A percentile compares a stretch with the other conserved stretches of the same genome.
Conservation (phyloP, 208 protist species). For the Trichomonas vaginalis region DNA sequence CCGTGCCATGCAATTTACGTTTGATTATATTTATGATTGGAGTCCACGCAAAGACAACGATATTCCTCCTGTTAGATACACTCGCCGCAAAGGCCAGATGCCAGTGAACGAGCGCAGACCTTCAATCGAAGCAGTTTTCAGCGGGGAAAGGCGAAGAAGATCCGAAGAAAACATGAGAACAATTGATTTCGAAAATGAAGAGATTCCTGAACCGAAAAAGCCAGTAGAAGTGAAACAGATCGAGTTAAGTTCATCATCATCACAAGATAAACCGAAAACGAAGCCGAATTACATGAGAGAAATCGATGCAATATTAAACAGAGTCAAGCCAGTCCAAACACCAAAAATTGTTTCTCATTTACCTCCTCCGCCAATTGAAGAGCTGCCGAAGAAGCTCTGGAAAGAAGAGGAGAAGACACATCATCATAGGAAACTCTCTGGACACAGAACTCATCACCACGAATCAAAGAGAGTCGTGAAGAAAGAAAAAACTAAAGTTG, state of each 20-base stretch:
- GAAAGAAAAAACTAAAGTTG: not conserved
- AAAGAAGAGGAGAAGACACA: not conserved
- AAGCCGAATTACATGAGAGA: not conserved
- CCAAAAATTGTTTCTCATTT: not conserved
- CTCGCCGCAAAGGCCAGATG: not conserved
- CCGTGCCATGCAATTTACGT: constrained; percentile 74
- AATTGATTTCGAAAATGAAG: not conserved
- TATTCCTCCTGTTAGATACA: not conserved
- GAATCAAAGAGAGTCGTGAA: not conserved
- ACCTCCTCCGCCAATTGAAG: not conserved
- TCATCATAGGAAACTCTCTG: not conserved
- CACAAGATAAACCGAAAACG: too few relatives aligned
- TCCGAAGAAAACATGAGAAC: not conserved
- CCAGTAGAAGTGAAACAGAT: not conserved
- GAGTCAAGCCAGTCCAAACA: not conserved
- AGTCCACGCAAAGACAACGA: constrained; percentile 26
- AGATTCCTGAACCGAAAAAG: not conserved
- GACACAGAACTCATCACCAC: not conserved
- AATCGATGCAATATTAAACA: not conserved
- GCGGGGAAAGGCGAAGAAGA: not conserved
- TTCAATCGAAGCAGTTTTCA: not conserved
- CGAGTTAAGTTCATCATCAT: too few relatives aligned
- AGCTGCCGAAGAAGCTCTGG: too few relatives aligned
- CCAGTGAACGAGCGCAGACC: not conserved
- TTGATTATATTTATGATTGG: constrained; percentile 96